A percentile compares a stretch with the other conserved stretches of the same genome.
phyloP scores from a whole-genome alignment of 148 eudicot genomes.

The Mesembryanthemum crystallinum region DNA sequence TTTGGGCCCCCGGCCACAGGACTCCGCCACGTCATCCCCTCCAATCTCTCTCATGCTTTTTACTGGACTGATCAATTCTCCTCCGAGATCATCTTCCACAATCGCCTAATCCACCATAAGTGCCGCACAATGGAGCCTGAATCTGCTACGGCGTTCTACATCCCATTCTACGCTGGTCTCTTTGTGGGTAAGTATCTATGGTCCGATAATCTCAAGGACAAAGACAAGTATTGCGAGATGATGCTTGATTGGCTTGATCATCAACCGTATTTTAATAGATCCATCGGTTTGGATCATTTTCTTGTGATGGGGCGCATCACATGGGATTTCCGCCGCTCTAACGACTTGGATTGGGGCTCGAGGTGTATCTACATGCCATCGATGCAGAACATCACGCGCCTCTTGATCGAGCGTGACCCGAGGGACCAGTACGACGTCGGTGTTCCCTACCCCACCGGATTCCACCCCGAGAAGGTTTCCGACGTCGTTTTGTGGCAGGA shows the following conservation, averaged over 20 bases:
- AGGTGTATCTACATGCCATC: conserved; percentile 50
- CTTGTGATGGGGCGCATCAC: conserved; percentile 64
- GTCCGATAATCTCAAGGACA: conserved; percentile 20
- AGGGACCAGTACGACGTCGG: conserved; percentile 50
- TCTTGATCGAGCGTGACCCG: conserved; percentile 52
- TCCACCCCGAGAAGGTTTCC: conserved; percentile 51
- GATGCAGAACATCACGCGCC: conserved; percentile 53
- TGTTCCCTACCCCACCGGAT: conserved; percentile 78
- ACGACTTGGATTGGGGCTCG: conserved; percentile 61
- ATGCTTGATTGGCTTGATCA: conserved; percentile 44
- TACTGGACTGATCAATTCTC: conserved; percentile 77
- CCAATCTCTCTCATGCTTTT: conserved; percentile 37
- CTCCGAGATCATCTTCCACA: conserved; percentile 58
- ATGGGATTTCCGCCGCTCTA: conserved; percentile 75
- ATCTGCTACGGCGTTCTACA: conserved; percentile 66
- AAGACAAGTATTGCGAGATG: conserved; percentile 41
- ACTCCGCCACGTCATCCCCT: conserved; percentile 36
- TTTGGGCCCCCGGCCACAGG: conserved; percentile 46
- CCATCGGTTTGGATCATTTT: conserved; percentile 63
- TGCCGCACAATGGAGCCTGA: conserved; percentile 57
- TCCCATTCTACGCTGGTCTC: conserved; percentile 83
- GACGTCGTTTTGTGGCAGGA: conserved; percentile 58
- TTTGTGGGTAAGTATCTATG: conserved; percentile 54
- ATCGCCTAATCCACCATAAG: conserved; percentile 44
- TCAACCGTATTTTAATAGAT: conserved; percentile 22